Percentiles rank a stretch among this genome's conserved stretches.
phyloP scores from a whole-genome alignment of 768 basidiomycete species.

The Pleurotus pulmonarius region DNA sequence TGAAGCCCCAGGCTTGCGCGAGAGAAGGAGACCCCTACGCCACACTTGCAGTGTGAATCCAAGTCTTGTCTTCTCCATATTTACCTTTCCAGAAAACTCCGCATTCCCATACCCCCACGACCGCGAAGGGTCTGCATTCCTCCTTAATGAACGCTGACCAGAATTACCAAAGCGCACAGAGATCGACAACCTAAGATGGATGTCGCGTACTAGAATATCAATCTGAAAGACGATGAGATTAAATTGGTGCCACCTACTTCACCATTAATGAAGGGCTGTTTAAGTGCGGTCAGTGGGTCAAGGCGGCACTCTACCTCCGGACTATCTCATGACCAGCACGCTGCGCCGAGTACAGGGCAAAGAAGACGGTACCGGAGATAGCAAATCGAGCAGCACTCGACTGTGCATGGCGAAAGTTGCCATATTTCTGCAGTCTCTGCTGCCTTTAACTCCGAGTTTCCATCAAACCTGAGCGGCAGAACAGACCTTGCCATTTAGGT shows the following conservation, averaged over 20 bases:
- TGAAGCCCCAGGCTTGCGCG: not conserved
- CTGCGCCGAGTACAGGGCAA: not conserved
- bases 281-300: constrained; percentile 7
- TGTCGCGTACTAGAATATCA: too few species aligned
- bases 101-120: too few species aligned
- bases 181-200: too few species aligned
- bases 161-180: too few species aligned
- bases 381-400: not conserved
- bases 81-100: too few species aligned
- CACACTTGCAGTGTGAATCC: too few species aligned
- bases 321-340: not conserved
- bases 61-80: too few species aligned
- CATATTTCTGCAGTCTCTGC: not conserved
- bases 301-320: not conserved
- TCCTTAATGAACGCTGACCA: too few species aligned
- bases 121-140: too few species aligned
- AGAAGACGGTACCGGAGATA: constrained; percentile 6
- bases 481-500: not conserved
- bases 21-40: too few species aligned
- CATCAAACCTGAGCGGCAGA: not conserved
- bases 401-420: not conserved
- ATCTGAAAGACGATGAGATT: too few species aligned
- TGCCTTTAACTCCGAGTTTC: not conserved
- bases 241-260: too few species aligned
- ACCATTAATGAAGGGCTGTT: not conserved